Conservation (phyloP, 2,329 filamentous ascomycete species). For the Trichoderma hamatum region DNA sequence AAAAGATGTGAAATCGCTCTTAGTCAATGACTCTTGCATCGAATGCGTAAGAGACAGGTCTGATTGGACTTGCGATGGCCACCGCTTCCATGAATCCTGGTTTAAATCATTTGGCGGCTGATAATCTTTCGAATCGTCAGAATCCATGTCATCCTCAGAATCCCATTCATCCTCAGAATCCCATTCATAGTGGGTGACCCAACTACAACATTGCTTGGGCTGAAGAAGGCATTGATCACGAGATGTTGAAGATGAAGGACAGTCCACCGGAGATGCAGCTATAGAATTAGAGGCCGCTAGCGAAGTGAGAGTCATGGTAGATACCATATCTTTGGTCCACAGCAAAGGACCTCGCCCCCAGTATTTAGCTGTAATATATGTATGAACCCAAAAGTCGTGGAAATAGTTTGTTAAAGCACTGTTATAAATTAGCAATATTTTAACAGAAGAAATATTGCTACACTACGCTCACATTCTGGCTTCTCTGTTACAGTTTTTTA, state of each 20-base stretch:
- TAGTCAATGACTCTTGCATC: not conserved
- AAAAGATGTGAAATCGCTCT: not conserved
- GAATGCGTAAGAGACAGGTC: not conserved
- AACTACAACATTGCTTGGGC: not conserved
- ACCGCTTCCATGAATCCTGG: not conserved
- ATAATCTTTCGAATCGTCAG: not conserved
- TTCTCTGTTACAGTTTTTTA: not conserved
- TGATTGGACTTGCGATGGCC: not conserved
- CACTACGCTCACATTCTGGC: not conserved
- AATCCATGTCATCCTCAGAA: too few species aligned
- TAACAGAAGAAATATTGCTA: not conserved
- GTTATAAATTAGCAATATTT: not conserved
- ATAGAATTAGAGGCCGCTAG: not conserved
- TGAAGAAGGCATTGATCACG: not conserved
- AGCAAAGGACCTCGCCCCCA: not conserved
- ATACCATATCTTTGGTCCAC: slow-evolving; percentile 2
- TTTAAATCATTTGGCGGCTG: not conserved
- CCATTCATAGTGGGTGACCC: not conserved
- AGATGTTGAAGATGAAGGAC: too few species aligned
- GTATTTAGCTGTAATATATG: not conserved
- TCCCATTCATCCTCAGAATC: too few species aligned
- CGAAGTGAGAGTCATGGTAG: not conserved
- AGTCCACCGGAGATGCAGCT: too few species aligned
- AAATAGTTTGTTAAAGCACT: not conserved
- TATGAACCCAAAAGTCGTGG: not conserved